A percentile compares a stretch with the other conserved stretches of the same genome.
Conservation (phyloP, 2,329 filamentous ascomycete species). For the Cercospora sp. region DNA sequence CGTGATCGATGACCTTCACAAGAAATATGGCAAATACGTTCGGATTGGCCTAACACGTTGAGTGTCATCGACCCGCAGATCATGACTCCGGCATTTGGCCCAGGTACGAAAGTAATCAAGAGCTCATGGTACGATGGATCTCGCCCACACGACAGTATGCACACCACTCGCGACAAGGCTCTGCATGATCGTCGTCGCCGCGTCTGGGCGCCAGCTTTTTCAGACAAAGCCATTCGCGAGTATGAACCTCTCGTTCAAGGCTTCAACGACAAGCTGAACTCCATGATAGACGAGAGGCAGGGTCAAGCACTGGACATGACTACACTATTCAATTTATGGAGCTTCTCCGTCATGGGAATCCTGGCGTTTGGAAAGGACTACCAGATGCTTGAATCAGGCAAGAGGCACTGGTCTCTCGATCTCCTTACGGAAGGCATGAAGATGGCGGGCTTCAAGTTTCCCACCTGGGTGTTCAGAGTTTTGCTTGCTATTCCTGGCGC, state of each 20-base stretch:
- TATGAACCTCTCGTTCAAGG: conserved; percentile 44
- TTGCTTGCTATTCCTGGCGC: conserved; percentile 39
- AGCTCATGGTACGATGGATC: conserved; percentile 45
- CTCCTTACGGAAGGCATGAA: conserved; percentile 42
- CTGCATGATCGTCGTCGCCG: conserved; percentile 45
- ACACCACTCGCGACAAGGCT: conserved; percentile 41
- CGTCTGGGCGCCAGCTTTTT: conserved; percentile 47
- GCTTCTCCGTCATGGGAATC: conserved; percentile 49
- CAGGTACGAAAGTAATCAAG: conserved; percentile 45
- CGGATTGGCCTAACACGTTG: conserved; percentile 40
- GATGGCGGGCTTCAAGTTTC: conserved; percentile 29
- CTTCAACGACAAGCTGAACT: conserved; percentile 42
- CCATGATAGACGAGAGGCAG: conserved; percentile 31
- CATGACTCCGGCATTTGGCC: conserved; percentile 43
- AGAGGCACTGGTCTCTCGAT: conserved; percentile 41
- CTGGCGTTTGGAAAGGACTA: conserved; percentile 49
- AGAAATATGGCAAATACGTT: conserved; percentile 40
- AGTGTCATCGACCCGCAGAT: conserved; percentile 42
- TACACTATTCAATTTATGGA: conserved; percentile 47
- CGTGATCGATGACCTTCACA: conserved; percentile 37
- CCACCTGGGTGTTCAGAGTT: conserved; percentile 40
- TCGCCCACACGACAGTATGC: conserved; percentile 42
- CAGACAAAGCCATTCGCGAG: conserved; percentile 44
- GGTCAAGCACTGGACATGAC: conserved; percentile 42
- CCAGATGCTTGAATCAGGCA: conserved; percentile 41